Conservation (phyloP, 2,329 filamentous ascomycete genomes). For the Alternaria incomplexa region DNA sequence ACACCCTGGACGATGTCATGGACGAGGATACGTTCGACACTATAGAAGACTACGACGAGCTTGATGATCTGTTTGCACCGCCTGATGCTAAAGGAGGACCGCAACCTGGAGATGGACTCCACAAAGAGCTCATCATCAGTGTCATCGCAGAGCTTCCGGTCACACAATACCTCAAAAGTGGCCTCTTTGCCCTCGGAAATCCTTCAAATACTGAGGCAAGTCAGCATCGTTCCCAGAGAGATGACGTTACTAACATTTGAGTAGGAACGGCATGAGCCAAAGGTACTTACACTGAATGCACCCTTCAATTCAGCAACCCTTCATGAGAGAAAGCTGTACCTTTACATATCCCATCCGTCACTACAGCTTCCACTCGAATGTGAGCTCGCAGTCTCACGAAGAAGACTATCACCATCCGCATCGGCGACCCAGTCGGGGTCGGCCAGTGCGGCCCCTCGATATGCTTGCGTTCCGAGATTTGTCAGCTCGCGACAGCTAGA, state of each 20-base stretch:
- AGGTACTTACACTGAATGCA: slow-evolving; percentile 39
- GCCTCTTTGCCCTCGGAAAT: slow-evolving; percentile 33
- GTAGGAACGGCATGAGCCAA: slow-evolving; percentile 22
- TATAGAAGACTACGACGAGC: slow-evolving; percentile 48
- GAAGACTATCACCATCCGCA: slow-evolving; percentile 38
- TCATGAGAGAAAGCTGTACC: slow-evolving; percentile 45
- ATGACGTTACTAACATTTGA: background rate
- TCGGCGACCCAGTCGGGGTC: slow-evolving; percentile 35
- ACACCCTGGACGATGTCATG: slow-evolving; percentile 47
- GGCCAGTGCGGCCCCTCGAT: slow-evolving; percentile 31
- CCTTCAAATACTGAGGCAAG: slow-evolving; percentile 26
- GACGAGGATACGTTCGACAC: slow-evolving; percentile 48
- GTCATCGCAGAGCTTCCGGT: slow-evolving; percentile 44
- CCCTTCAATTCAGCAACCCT: slow-evolving; percentile 46
- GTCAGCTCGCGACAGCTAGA: slow-evolving; percentile 33
- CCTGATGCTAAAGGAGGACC: slow-evolving; percentile 37
- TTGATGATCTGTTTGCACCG: slow-evolving; percentile 46
- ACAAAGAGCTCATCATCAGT: slow-evolving; percentile 48
- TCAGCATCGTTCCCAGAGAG: background rate
- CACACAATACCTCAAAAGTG: slow-evolving; percentile 35
- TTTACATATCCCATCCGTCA: slow-evolving; percentile 47
- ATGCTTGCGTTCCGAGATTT: slow-evolving; percentile 45
- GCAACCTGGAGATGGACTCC: slow-evolving; percentile 45
- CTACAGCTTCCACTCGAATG: slow-evolving; percentile 43
- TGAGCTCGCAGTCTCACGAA: slow-evolving; percentile 46